These are phyloP conservation scores for Leccinum aurantiacum DNA, from an alignment of 768 basidiomycete genomes.

Conservation along the genomic window DNA sequence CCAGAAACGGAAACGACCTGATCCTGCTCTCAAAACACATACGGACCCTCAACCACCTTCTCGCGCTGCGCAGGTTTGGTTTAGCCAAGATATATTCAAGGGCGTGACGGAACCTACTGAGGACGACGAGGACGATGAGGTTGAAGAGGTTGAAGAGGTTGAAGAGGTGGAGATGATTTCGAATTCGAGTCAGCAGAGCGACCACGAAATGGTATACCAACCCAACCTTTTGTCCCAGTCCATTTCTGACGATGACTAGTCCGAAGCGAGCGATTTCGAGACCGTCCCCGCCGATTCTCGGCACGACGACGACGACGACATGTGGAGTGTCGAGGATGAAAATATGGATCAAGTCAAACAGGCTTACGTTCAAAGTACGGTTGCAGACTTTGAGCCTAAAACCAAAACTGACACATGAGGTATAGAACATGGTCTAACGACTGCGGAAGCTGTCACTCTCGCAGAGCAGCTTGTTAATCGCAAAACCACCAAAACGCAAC, in stretches of 20 bases:
- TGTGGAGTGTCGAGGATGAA: conserved; percentile 83
- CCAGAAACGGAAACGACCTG: conserved; percentile 44
- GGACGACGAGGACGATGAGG: conserved; percentile 1
- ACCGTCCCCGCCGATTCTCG: conserved; percentile 61
- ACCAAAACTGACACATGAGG: conserved; percentile 3
- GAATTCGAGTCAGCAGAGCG: conserved; percentile 35
- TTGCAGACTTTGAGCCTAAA: background rate
- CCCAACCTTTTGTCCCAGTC: background rate
- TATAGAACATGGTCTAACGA: conserved; percentile 77
- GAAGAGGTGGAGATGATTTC: conserved; percentile 26
- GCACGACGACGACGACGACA: conserved; percentile 48
- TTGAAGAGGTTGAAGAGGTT: conserved; percentile 19
- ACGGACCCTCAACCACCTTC: conserved; percentile 38
- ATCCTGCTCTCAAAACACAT: conserved; percentile 39
- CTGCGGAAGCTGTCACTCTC: conserved; percentile 87
- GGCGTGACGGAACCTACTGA: conserved; percentile 40
- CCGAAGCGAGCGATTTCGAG: conserved; percentile 58
- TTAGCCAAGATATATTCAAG: conserved; percentile 88
- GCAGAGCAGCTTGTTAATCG: conserved; percentile 92
- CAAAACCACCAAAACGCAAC: conserved; percentile 79
- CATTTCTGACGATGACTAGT: conserved; percentile 20
- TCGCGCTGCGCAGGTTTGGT: conserved; percentile 85
- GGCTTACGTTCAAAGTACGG: conserved; percentile 65
- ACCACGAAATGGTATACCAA: conserved; percentile 29
- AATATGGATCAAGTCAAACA: conserved; percentile 69